Conservation (phyloP, 768 basidiomycete genomes). For the Rhizopogon vinicolor region DNA sequence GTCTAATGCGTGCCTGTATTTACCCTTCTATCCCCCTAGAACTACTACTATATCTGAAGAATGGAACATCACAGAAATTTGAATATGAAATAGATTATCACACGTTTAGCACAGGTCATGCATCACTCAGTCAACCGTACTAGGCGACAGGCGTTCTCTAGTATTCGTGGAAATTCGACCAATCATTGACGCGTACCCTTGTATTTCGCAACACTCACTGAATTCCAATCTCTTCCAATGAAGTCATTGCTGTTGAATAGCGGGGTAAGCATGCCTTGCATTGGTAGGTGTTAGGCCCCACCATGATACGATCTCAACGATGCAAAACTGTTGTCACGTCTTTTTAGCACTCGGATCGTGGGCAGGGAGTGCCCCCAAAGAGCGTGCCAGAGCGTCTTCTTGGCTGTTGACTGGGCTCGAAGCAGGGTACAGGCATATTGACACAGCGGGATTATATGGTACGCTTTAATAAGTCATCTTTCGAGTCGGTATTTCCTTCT, state of each 20-base stretch:
- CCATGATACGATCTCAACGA: not conserved
- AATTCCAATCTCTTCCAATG: not conserved
- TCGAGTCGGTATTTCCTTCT: not conserved
- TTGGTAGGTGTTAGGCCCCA: constrained; percentile 22
- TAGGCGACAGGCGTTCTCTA: too few relatives aligned
- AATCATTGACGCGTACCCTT: too few relatives aligned
- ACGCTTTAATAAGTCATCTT: not conserved
- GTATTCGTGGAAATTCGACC: too few relatives aligned
- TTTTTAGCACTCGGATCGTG: constrained; percentile 1
- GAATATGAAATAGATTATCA: not conserved
- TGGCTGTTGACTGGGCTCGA: constrained; percentile 11
- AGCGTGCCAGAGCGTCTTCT: not conserved
- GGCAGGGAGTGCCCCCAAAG: not conserved
- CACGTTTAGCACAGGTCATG: too few relatives aligned
- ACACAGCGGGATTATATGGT: constrained; percentile 35
- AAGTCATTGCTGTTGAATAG: constrained; percentile 18
- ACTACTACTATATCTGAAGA: not conserved
- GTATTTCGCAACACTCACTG: too few relatives aligned
- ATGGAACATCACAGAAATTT: not conserved
- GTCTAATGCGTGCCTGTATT: not conserved
- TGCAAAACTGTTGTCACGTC: not conserved
- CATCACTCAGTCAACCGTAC: too few relatives aligned
- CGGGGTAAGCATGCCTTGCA: constrained; percentile 17
- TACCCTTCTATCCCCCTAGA: too few relatives aligned
- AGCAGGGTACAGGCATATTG: constrained; percentile 39